These are phyloP conservation scores for Trichoderma sp. DNA, from an alignment of 2,329 filamentous ascomycete genomes.

Conservation along the genomic window DNA sequence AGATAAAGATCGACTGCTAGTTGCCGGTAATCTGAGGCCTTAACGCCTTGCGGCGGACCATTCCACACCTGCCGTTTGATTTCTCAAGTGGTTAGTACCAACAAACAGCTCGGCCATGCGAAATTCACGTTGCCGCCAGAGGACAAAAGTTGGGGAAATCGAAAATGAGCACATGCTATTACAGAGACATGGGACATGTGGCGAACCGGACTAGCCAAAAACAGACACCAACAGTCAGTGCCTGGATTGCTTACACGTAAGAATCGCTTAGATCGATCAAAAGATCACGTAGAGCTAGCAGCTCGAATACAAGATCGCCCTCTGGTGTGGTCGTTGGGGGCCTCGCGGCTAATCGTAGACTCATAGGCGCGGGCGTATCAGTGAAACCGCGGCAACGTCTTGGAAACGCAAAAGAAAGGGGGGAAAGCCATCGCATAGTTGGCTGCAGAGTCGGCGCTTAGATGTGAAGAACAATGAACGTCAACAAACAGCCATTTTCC, in stretches of 20 bases:
- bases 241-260: slow-evolving; percentile 35
- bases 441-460: slow-evolving; percentile 36
- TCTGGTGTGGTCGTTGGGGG: slow-evolving; percentile 15
- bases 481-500: slow-evolving; percentile 8
- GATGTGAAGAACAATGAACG: slow-evolving; percentile 31
- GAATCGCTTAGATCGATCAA: slow-evolving; percentile 5
- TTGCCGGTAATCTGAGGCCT: slow-evolving; percentile 31
- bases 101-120: not conserved
- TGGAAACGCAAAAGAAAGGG: slow-evolving; percentile 20
- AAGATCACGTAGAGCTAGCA: not conserved
- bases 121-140: not conserved
- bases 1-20: slow-evolving; percentile 13
- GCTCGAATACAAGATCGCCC: not conserved
- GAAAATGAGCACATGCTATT: not conserved
- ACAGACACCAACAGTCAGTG: slow-evolving; percentile 39
- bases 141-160: not conserved
- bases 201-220: slow-evolving; percentile 11
- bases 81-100: slow-evolving; percentile 13
- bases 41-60: slow-evolving; percentile 31
- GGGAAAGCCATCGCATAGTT: not conserved
- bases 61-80: slow-evolving; percentile 16
- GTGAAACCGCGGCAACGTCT: slow-evolving; percentile 1
- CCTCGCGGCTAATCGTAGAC: slow-evolving; percentile 24
- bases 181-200: not conserved
- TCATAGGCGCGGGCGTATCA: slow-evolving; percentile 33